Evolutionary conservation across 1,284 basidiomycete genomes (phyloP).

Genomic region (Austroboletus novae-zelandiae): DNA sequence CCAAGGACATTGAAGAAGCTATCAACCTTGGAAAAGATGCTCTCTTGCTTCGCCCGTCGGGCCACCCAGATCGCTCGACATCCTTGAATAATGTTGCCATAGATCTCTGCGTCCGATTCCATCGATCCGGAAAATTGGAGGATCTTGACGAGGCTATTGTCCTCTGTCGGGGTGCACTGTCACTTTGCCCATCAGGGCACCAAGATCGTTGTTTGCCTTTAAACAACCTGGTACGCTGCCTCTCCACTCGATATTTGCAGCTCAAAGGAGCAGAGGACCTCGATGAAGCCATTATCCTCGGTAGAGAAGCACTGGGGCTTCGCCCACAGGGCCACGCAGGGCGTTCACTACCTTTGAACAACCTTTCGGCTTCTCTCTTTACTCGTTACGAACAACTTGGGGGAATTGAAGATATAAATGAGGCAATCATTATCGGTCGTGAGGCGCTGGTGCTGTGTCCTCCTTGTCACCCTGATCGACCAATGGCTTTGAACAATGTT

Average conservation of each 20-base stretch:
- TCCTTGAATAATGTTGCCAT: not conserved
- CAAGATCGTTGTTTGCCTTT: not conserved
- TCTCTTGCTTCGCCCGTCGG: not conserved
- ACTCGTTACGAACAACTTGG: not conserved
- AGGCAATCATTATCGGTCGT: not conserved
- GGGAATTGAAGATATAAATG: not conserved
- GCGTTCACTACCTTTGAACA: not conserved
- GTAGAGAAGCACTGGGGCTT: not conserved
- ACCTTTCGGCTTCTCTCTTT: not conserved
- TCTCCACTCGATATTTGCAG: not conserved
- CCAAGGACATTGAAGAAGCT: not conserved
- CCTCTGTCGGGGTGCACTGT: not conserved
- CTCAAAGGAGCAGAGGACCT: not conserved
- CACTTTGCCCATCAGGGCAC: not conserved
- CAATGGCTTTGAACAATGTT: too few species aligned
- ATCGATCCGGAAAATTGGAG: too few species aligned
- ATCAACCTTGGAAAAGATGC: not conserved
- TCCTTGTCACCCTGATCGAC: too few species aligned
- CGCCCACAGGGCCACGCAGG: not conserved
- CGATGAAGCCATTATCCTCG: not conserved
- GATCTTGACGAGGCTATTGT: not conserved
- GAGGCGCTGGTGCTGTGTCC: not conserved
- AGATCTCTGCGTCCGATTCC: not conserved
- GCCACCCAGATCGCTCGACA: too few species aligned
- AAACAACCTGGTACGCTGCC: not conserved